Evolutionary conservation across 768 basidiomycete genomes (phyloP), one percentile per base, ranked within the genome.

Genomic region (Boletus speciosus): DNA sequence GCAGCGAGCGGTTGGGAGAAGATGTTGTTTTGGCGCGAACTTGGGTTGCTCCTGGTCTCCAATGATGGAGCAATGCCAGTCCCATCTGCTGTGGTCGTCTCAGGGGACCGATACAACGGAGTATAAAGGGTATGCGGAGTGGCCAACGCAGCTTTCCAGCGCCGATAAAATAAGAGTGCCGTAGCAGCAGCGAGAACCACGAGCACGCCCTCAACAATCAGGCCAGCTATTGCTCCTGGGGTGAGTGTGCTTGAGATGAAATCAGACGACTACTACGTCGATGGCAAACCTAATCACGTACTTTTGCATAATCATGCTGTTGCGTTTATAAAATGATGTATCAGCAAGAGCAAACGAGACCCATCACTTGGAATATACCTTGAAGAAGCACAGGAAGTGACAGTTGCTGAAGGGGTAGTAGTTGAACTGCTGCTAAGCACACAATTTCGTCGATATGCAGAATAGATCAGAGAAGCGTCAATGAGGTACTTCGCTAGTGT

Each of bases 221-320:
- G 47, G 9, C 66, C 68, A 27, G 55, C 62, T 15, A 68, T 64
- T 9, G 54, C 57, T 23, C 64, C 67, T 15, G 66, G 57, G 21
- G 59, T 52, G 23, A 68, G 35, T 16, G 40, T 19, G 19, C 64
- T 69, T 45, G 25, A 37, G 21, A 9, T 38, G 5, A 19, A 15
- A 29, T 68, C 21, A 59, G 51, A 43, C 14, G 1, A 34, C 21
- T 15, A n/a, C 11, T 7, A 23, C 1, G 5, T 19, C 14, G 6
- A 54, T 25, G 5, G 3, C 16, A 41, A 21, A 15, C 8, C 6
- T 10, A 10, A n/a, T 38, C 31, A 49, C 66, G 31, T 49, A 68
- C 67, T 42, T 49, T 34, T 58, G 56, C 21, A 31, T 14, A n/a
- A 15, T 31, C 44, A 21, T 3, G 23, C 12, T 35, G 19, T 21